Percentiles rank a stretch among this genome's conserved stretches.
phyloP scores from a whole-genome alignment of 441 rosid species.

The Pelargonium cotyledonis region DNA sequence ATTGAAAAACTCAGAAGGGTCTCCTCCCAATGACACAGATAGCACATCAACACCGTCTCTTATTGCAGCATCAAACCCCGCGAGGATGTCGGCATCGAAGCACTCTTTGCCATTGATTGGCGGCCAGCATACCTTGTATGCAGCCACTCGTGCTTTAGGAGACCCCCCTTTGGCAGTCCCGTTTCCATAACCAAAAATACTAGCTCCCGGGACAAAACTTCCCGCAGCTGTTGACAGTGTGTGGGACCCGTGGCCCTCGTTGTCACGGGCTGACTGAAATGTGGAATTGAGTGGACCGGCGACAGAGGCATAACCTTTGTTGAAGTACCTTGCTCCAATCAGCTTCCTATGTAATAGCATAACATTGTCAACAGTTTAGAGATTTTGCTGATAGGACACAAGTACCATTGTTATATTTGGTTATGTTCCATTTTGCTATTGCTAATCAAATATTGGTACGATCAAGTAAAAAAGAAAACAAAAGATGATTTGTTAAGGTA shows the following conservation, averaged over 20 bases:
- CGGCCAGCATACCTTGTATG: conserved; percentile 33
- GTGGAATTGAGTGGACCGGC: conserved; percentile 25
- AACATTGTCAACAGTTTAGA: no score
- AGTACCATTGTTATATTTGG: no score
- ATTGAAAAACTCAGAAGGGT: not conserved
- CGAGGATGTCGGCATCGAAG: conserved; percentile 24
- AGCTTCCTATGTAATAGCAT: conserved; percentile 33
- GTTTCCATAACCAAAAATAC: conserved; percentile 24
- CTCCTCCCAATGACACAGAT: not conserved
- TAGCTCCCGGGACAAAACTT: conserved; percentile 37
- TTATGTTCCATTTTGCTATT: no score
- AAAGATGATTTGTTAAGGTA: no score
- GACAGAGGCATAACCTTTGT: conserved; percentile 31
- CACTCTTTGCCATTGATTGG: conserved; percentile 19
- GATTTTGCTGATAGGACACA: no score
- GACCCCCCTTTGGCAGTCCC: conserved; percentile 38
- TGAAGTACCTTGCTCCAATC: conserved; percentile 53
- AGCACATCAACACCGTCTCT: not conserved
- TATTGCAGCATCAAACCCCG: not conserved
- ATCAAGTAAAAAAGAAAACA: no score
- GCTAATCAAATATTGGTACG: no score
- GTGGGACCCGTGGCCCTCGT: conserved; percentile 50
- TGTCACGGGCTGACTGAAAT: conserved; percentile 28
- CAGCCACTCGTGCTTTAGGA: conserved; percentile 30
- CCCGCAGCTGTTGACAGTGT: conserved; percentile 63